Evolutionary conservation across 495 filamentous ascomycete species (phyloP), one percentile per base, ranked within the genome.

Genomic region (Cercophora samala): DNA sequence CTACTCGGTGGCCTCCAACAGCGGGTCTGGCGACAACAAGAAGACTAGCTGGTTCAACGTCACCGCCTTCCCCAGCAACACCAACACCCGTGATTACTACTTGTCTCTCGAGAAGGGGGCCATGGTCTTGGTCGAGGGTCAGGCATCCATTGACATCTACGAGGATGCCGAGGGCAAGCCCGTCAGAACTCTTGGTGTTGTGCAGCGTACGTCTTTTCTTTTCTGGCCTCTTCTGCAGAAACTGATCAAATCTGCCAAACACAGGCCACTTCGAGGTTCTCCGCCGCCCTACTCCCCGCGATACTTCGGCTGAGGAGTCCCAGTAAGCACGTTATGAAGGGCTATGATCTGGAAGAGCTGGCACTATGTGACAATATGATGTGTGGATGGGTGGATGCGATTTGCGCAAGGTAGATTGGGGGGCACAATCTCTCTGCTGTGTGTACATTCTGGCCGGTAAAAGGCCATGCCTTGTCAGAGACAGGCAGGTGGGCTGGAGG

Each of bases 31-130:
- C 56, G 87, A 90, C 2, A 89, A 91, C 75, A 80, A 82, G 59
- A 77, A 85, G 69, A 91, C 89, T 18, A 92, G 86, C 82, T 97
- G 87, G 87, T 97, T 90, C 83, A 82, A 82, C 60, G 80, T 96
- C 53, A 76, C 85, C 4, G 83, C 81, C 79, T 95, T 95, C 77
- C 63, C 77, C 26, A 73, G 77, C 68, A 83, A 86, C 21, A 87
- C 88, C 32, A 85, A 79, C 22, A 79, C 84, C 74, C 87, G 88
- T 71, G 88, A 94, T 63, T 87, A 81, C 74, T 68, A 93, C 51
- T 73, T 88, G 63, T 76, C 78, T 64, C 77, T 96, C 77, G 85
- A 82, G 32, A 96, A 95, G 82, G 93, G 93, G 22, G 82, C 89
- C 2, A 78, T 90, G 42, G 80, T 94, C 21, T 90, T 86, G 68